A percentile compares a stretch with the other conserved stretches of the same genome.
Conservation (phyloP, 2,329 filamentous ascomycete genomes). For the Trichoderma cornu-damae region DNA sequence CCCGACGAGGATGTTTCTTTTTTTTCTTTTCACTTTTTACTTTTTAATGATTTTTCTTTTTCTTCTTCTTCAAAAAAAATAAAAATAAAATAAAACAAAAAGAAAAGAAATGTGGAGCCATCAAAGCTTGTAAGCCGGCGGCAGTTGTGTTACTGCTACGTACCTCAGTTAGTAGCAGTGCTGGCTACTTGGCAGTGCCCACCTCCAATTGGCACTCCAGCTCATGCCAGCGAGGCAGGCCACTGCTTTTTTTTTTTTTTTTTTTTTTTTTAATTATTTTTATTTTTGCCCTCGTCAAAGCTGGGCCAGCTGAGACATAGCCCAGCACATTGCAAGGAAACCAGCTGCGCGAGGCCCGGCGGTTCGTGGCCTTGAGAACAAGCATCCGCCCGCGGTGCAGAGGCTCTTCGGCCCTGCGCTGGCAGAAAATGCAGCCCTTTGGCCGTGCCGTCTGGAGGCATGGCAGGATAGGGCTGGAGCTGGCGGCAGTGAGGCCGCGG, state of each 20-base stretch:
- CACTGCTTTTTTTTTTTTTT: neutral
- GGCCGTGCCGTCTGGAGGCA: slow-evolving; percentile 31
- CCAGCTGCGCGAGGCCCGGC: neutral
- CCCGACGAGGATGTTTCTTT: slow-evolving; percentile 1
- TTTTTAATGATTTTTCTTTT: neutral
- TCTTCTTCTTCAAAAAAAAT: neutral
- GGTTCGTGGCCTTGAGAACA: slow-evolving; percentile 4
- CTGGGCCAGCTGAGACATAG: slow-evolving; percentile 6
- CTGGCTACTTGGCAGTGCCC: neutral
- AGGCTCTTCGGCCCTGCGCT: slow-evolving; percentile 17
- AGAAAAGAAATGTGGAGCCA: neutral
- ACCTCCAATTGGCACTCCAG: neutral
- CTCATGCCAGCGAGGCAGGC: neutral
- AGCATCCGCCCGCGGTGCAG: slow-evolving; percentile 3
- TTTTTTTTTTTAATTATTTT: no score
- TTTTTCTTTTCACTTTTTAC: neutral
- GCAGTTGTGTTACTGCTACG: no score
- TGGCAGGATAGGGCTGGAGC: slow-evolving; percentile 25
- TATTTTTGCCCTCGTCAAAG: no score
- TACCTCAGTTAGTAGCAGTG: no score
- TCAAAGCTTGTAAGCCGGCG: neutral
- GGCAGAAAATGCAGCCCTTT: slow-evolving; percentile 35
- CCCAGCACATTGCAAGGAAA: neutral
- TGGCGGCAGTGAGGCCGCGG: slow-evolving; percentile 15
- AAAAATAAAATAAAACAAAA: no score